phyloP scores from a whole-genome alignment of 768 basidiomycete species.

The Hygrocybe punicea region DNA sequence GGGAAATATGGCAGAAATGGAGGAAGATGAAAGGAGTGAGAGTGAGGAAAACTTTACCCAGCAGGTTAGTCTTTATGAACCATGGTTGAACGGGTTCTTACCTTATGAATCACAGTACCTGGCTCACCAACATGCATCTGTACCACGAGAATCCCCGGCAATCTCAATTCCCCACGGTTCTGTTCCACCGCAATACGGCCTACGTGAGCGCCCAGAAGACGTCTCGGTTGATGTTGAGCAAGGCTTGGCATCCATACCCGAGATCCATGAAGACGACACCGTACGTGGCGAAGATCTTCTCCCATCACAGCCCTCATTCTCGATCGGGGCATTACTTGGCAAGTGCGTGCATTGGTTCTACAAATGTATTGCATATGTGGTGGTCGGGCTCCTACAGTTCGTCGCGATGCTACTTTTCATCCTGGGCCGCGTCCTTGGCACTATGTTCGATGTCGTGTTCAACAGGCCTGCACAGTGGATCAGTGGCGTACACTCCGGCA shows the following conservation, averaged over 20 bases:
- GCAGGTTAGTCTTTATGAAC: conserved; percentile 25
- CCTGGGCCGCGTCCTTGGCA: conserved; percentile 49
- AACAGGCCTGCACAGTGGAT: conserved; percentile 46
- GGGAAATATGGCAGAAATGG: conserved; percentile 44
- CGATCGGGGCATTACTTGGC: conserved; percentile 46
- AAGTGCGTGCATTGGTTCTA: conserved; percentile 34
- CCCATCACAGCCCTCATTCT: conserved; percentile 29
- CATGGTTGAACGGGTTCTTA: not conserved
- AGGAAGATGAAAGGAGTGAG: conserved; percentile 49
- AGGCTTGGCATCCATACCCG: conserved; percentile 60
- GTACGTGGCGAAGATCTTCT: conserved; percentile 27
- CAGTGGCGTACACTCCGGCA: conserved; percentile 29
- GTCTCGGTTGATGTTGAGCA: conserved; percentile 43
- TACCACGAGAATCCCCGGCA: conserved; percentile 34
- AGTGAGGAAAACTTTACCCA: conserved; percentile 41
- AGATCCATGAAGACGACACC: conserved; percentile 49
- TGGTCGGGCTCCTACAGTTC: conserved; percentile 28
- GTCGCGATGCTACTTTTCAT: conserved; percentile 34
- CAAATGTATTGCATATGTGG: conserved; percentile 18
- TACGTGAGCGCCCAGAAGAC: conserved; percentile 24
- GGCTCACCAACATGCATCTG: conserved; percentile 36
- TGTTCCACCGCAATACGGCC: conserved; percentile 23
- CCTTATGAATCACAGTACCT: conserved; percentile 16
- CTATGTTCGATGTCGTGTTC: conserved; percentile 45
- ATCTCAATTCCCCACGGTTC: conserved; percentile 38